Conservation (phyloP, 129 eudicot genomes). For the Flaveria ramosissima region DNA sequence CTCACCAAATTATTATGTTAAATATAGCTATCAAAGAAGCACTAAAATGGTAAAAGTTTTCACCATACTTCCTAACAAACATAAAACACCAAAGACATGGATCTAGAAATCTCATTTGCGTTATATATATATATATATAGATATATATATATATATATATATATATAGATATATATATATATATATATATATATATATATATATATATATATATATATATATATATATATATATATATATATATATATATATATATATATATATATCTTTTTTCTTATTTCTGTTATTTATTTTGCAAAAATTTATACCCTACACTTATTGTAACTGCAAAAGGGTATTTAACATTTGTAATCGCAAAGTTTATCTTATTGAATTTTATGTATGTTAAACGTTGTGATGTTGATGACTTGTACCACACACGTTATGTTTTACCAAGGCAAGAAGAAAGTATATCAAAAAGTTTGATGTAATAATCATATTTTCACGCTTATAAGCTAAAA, state of each 20-base stretch:
- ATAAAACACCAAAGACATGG: conserved; percentile 22
- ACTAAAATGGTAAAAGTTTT: conserved; percentile 28
- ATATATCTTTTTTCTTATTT: neutral
- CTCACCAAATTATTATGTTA: conserved; percentile 27
- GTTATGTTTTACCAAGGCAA: neutral
- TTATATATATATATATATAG: neutral
- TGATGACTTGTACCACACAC: neutral
- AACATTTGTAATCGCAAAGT: neutral
- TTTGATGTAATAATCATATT: neutral
- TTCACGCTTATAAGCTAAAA: neutral
- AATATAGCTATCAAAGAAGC: conserved; percentile 21
- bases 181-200: no score
- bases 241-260: no score
- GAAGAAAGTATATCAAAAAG: neutral
- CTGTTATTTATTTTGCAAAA: neutral
- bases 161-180: no score
- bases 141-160: no score
- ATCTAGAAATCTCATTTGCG: neutral
- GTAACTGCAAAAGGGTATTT: neutral
- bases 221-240: no score
- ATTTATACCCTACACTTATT: neutral
- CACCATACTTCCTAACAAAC: conserved; percentile 25
- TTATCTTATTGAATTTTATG: neutral
- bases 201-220: no score
- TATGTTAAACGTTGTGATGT: neutral